These are phyloP conservation scores for Rubia yunnanensis DNA, from an alignment of 257 asterid species.

Conservation along the genomic window DNA sequence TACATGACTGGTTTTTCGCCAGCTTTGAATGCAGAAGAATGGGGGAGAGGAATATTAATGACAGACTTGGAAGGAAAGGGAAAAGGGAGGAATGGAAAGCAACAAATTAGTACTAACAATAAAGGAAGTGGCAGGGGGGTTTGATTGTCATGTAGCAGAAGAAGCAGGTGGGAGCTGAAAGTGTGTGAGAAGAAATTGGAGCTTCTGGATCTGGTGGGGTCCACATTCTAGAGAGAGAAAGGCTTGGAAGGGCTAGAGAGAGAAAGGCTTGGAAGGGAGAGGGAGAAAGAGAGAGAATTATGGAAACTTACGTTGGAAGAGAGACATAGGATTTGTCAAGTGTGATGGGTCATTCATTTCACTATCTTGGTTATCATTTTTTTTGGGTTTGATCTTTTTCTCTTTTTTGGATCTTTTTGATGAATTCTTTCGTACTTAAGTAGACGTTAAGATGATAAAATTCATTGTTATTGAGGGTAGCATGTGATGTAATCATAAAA, in stretches of 20 bases:
- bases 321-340: conserved; percentile 72
- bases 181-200: conserved; percentile 29
- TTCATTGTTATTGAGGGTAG: not conserved
- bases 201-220: conserved; percentile 69
- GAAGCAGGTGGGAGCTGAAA: conserved; percentile 16
- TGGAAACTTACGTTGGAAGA: conserved; percentile 44
- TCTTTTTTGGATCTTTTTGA: not conserved
- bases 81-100: not conserved
- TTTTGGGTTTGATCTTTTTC: not conserved
- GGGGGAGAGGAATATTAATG: conserved; percentile 5
- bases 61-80: conserved; percentile 27
- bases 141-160: conserved; percentile 36
- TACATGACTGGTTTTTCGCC: not conserved
- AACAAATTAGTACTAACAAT: not conserved
- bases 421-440: not conserved
- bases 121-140: conserved; percentile 16
- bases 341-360: conserved; percentile 19
- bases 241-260: no score
- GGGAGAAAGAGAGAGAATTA: conserved; percentile 21
- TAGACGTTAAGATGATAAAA: not conserved
- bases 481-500: not conserved
- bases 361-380: not conserved
- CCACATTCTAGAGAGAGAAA: conserved; percentile 28
- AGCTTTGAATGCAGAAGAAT: conserved; percentile 7
- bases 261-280: conserved; percentile 26